These are phyloP conservation scores for Wickerhamiella vanderwaltii DNA, from an alignment of 805 yeast species.

Conservation along the genomic window DNA sequence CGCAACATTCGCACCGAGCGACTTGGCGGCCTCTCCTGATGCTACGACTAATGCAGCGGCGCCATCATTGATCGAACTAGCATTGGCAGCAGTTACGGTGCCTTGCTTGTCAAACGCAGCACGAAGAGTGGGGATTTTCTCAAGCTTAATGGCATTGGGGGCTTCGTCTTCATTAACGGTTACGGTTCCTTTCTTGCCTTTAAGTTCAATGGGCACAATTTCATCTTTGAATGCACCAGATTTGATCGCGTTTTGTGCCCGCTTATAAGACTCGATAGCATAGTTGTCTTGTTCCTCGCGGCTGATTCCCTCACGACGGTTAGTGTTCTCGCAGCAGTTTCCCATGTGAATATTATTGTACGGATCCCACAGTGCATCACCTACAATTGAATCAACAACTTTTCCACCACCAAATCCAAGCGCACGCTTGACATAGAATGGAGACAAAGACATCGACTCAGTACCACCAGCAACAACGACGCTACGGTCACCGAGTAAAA, in stretches of 20 bases:
- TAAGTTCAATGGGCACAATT: conserved; percentile 72
- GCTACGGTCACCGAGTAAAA: conserved; percentile 71
- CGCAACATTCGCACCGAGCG: conserved; percentile 54
- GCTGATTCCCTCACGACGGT: conserved; percentile 56
- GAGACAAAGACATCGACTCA: conserved; percentile 90
- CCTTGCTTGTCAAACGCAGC: conserved; percentile 89
- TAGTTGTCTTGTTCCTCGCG: conserved; percentile 79
- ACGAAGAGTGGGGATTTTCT: conserved; percentile 60
- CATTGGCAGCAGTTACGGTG: conserved; percentile 91
- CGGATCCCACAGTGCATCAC: conserved; percentile 84
- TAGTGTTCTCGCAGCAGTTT: conserved; percentile 89
- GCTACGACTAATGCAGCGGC: conserved; percentile 86
- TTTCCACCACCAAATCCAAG: conserved; percentile 39
- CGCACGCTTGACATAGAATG: conserved; percentile 73
- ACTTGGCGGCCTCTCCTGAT: conserved; percentile 64
- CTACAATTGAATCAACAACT: conserved; percentile 49
- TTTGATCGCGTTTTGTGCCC: conserved; percentile 60
- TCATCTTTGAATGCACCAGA: conserved; percentile 66
- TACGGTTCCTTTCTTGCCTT: conserved; percentile 54
- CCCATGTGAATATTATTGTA: conserved; percentile 86
- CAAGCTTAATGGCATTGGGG: conserved; percentile 54
- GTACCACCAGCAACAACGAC: conserved; percentile 91
- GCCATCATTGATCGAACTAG: conserved; percentile 89
- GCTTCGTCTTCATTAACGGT: conserved; percentile 68
- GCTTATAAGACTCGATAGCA: conserved; percentile 69